Conservation (phyloP, 1,139 yeast species). For the Debaryomyces robertsiae region DNA sequence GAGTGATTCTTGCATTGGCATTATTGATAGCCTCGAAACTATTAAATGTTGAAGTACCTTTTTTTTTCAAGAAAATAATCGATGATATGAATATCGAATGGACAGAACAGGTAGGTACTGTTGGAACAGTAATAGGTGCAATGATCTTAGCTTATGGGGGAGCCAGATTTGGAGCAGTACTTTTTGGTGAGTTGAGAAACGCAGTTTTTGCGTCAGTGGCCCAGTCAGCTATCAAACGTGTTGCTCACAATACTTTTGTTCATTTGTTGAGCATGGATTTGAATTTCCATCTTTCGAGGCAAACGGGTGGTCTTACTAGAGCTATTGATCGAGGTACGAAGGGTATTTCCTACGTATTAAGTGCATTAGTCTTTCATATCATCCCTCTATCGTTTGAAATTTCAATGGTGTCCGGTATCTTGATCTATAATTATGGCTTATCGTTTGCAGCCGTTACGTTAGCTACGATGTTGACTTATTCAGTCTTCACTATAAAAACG, state of each 20-base stretch:
- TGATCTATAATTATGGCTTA: conserved; percentile 88
- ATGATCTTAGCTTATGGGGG: conserved; percentile 88
- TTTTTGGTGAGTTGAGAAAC: conserved; percentile 91
- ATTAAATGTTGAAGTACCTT: conserved; percentile 93
- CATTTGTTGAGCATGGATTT: conserved; percentile 84
- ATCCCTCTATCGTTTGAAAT: conserved; percentile 92
- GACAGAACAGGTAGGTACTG: conserved; percentile 62
- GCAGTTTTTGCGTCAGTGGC: conserved; percentile 96
- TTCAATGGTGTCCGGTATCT: conserved; percentile 86
- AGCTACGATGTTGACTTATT: conserved; percentile 83
- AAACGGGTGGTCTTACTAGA: conserved; percentile 94
- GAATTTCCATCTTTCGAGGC: conserved; percentile 86
- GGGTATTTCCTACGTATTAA: conserved; percentile 89
- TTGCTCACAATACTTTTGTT: conserved; percentile 82
- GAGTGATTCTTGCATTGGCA: conserved; percentile 76
- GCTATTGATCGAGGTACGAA: conserved; percentile 98
- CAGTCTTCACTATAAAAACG: conserved; percentile 83
- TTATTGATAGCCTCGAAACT: conserved; percentile 79
- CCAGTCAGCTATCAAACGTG: conserved; percentile 89
- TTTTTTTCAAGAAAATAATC: conserved; percentile 83
- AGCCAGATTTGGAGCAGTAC: conserved; percentile 90
- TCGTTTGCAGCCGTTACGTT: conserved; percentile 89
- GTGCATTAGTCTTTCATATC: conserved; percentile 96
- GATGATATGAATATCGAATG: conserved; percentile 94
- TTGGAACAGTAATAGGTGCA: conserved; percentile 66